A percentile compares a stretch with the other conserved stretches of the same genome.
Conservation (phyloP, 441 rosid genomes). For the Pelargonium hybrid region DNA sequence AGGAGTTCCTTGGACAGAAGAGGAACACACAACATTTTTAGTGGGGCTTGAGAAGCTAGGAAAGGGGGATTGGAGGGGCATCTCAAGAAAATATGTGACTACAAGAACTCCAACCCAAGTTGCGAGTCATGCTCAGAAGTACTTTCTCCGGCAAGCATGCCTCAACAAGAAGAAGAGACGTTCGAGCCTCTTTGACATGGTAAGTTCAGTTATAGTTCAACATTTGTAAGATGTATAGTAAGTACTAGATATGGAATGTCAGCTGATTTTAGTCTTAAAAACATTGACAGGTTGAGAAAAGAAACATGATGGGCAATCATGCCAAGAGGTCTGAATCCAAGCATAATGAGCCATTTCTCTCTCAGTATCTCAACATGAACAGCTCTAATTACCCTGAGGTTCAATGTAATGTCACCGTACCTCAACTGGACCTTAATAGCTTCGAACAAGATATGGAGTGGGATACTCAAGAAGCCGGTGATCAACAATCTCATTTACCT, state of each 20-base stretch:
- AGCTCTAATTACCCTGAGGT: background rate
- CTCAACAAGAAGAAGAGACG: conserved; percentile 69
- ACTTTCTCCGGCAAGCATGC: conserved; percentile 58
- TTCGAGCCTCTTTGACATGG: conserved; percentile 80
- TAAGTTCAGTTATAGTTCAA: conserved; percentile 1
- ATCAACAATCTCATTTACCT: background rate
- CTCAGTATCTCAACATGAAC: background rate
- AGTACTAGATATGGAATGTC: background rate
- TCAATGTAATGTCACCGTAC: background rate
- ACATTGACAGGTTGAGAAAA: conserved; percentile 17
- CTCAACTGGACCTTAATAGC: conserved; percentile 6
- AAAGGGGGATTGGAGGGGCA: conserved; percentile 93
- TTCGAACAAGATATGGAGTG: conserved; percentile 6
- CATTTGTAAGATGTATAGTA: background rate
- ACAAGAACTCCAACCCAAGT: conserved; percentile 91
- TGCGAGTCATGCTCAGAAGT: conserved; percentile 88
- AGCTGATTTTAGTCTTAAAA: background rate
- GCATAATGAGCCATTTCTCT: conserved; percentile 5
- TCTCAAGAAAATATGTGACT: conserved; percentile 57
- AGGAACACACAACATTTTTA: conserved; percentile 59
- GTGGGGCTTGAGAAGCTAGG: conserved; percentile 72
- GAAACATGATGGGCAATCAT: conserved; percentile 9
- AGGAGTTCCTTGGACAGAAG: conserved; percentile 91
- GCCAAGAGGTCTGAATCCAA: conserved; percentile 19
- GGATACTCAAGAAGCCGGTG: conserved; percentile 17